Conservation (phyloP, 176 grass and related monocot species). For the Rhipidocladum racemiflorum region DNA sequence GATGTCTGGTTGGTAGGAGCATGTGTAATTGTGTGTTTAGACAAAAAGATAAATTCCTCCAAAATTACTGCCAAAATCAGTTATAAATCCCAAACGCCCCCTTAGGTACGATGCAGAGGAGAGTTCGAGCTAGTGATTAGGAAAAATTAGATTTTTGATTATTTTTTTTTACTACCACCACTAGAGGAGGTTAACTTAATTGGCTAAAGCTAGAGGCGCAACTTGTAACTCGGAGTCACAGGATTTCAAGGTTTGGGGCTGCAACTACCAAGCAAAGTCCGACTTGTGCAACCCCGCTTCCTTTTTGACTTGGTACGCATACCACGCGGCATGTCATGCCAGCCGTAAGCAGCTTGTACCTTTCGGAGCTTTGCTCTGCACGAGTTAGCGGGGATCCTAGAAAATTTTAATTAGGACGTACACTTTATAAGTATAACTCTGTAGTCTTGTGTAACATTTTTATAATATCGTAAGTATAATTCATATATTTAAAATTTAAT, state of each 20-base stretch:
- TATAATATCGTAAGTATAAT: too few species aligned
- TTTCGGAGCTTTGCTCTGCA: constrained; percentile 39
- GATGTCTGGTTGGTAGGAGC: background rate
- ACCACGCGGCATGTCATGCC: constrained; percentile 35
- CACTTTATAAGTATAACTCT: too few species aligned
- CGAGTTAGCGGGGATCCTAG: too few species aligned
- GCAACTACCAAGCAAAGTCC: constrained; percentile 45
- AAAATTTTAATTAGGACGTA: too few species aligned
- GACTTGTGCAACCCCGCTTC: constrained; percentile 36
- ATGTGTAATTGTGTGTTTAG: background rate
- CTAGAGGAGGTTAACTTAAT: background rate
- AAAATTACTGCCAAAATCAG: background rate
- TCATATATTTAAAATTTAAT: too few species aligned
- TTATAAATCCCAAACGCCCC: background rate
- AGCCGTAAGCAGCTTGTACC: constrained; percentile 33
- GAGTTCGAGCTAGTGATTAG: background rate
- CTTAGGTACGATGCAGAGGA: background rate
- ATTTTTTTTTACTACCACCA: background rate
- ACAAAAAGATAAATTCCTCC: background rate
- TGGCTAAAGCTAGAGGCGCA: background rate
- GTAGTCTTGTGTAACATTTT: too few species aligned
- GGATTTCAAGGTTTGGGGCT: constrained; percentile 31
- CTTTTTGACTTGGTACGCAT: constrained; percentile 46
- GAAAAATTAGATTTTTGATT: background rate
- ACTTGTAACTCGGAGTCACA: constrained; percentile 19